Evolutionary conservation across 306 rosid species (phyloP), one percentile per base, ranked within the genome.

Genomic region (Pyrus betulifolia): DNA sequence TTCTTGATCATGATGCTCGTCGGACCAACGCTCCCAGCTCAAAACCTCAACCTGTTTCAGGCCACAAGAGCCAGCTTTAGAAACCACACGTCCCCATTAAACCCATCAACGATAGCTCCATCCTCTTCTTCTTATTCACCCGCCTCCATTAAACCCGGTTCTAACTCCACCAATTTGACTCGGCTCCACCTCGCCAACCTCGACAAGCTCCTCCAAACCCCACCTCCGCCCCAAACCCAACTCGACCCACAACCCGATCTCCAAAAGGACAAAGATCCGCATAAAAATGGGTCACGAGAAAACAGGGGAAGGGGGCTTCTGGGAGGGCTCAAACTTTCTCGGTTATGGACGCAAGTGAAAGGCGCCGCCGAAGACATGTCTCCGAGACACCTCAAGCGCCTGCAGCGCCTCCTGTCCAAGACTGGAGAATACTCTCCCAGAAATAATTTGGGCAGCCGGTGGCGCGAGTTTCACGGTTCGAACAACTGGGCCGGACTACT

Each of bases 391-490:
- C 79, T 92, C 0, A 88, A 86, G 62, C 91, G 85, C 11, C 84
- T 96, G 1, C 88, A 89, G 72, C 86, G 91, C 3, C 82, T 96
- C 5, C 65, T 96, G 21, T 91, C 93, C n/a, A 88, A 76, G 78
- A 86, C 93, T 0, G 81, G 38, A 0, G 99, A 96, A 70, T 87
- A 90, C 74, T 96, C 99, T 0, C 99, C 99, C 0, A 73, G 97
- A 44, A 96, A 91, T 78, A 49, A 72, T 40, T 79, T 96, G 2
- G 88, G 93, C 11, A 28, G 78, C 69, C 72, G 85, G 14, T 96
- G 99, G 99, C 78, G 71, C 13, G 97, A 96, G 19, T 96, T 91
- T 15, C 99, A 92, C 74, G 98, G 99, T 1, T 72, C 85, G 44
- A 83, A 86, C 23, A 76, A 96, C 59, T 96, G 99, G 99, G 82